phyloP scores from a whole-genome alignment of 306 rosid species.

The Medicago arabica region DNA sequence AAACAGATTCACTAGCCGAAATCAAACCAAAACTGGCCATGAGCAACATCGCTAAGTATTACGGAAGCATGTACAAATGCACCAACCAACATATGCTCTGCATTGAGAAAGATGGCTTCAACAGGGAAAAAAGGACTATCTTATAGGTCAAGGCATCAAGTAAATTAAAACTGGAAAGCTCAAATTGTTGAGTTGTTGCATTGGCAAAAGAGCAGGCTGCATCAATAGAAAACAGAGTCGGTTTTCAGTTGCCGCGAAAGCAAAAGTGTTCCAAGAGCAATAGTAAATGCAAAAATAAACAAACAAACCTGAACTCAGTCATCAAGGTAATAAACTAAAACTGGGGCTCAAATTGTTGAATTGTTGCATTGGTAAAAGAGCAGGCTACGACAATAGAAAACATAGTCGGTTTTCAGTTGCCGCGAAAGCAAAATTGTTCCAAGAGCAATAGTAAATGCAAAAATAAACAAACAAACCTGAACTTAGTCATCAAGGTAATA shows the following conservation, averaged over 20 bases:
- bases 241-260: slow-evolving; percentile 7
- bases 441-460: slow-evolving; percentile 4
- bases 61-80: slow-evolving; percentile 45
- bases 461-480: slow-evolving; percentile 41
- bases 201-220: neutral
- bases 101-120: slow-evolving; percentile 39
- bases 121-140: slow-evolving; percentile 18
- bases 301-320: slow-evolving; percentile 61
- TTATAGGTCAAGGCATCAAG: slow-evolving; percentile 40
- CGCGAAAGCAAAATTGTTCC: neutral
- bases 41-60: slow-evolving; percentile 46
- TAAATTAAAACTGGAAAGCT: slow-evolving; percentile 9
- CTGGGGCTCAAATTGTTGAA: slow-evolving; percentile 4
- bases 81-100: slow-evolving; percentile 44
- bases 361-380: slow-evolving; percentile 11
- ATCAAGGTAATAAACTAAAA: slow-evolving; percentile 59
- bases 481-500: slow-evolving; percentile 90
- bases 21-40: slow-evolving; percentile 60
- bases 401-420: slow-evolving; percentile 4
- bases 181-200: slow-evolving; percentile 5
- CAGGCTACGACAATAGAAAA: neutral
- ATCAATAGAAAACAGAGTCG: neutral
- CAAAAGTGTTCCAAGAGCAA: neutral
- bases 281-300: slow-evolving; percentile 14
- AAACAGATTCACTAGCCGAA: slow-evolving; percentile 46